Evolutionary conservation across 2,329 filamentous ascomycete species (phyloP), one percentile per base, ranked within the genome.

Genomic region (Drechslera avenae): DNA sequence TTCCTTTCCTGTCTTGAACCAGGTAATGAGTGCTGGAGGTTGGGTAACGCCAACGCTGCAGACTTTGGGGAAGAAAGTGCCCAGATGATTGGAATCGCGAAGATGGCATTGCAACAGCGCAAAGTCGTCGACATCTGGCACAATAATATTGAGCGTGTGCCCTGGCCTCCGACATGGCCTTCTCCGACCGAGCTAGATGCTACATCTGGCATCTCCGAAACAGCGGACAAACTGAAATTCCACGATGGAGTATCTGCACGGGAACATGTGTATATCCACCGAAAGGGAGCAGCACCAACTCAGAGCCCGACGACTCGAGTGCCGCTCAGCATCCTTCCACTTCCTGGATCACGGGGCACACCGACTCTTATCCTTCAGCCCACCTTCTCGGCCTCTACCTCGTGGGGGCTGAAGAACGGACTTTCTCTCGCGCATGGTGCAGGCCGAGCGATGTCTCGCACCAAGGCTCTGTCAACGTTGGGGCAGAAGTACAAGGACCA

Each of bases 391-490:
- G 41, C 41, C 5, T 35, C 37, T 2, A 74, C 64, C 4, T 54
- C 42, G 12, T 65, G 60, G 52, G 70, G 73, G 6, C 45, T 59
- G 1, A 58, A 57, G 7, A 75, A 75, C 41, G 69, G 61, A 8
- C 60, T 72, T 39, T 74, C 69, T 4, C 62, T 75, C 7, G 71
- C 73, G 13, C 73, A 75, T 37, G 72, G 72, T 21, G 71, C 73
- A 3, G 73, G 74, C 2, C 57, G 73, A 26, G 64, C 62, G 42
- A 72, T 75, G 64, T 73, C 69, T n/a, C 65, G 72, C 3, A 60
- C 64, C 36, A 73, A 73, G 52, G 73, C 73, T 2, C 53, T 69
- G 14, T 59, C 55, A 0, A 63, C 66, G 5, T 44, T 70, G 10
- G 51, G 59, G 13, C 57, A 66, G 18, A 75, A 74, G 49, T 75